Conservation (phyloP, 106 monocot species). For the Xerophyta viscosa region DNA sequence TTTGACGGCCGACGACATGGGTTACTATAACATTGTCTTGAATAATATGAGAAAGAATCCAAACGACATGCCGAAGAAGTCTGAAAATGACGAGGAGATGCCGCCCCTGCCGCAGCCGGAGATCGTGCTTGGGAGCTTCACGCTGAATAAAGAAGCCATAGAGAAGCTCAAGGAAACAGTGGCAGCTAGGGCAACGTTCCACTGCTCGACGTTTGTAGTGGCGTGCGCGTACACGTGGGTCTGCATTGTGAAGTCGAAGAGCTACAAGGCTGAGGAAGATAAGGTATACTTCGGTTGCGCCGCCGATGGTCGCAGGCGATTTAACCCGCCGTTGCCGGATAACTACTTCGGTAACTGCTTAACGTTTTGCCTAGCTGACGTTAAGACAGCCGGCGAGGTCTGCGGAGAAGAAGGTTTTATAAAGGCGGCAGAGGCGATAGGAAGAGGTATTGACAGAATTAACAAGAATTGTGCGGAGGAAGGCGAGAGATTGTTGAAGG, state of each 20-base stretch:
- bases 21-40: neutral
- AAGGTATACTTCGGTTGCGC: too few relatives aligned
- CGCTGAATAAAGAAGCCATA: neutral
- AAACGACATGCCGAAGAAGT: too few relatives aligned
- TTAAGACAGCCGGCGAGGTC: too few relatives aligned
- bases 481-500: neutral
- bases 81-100: too few relatives aligned
- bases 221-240: slow-evolving; percentile 25
- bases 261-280: too few relatives aligned
- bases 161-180: too few relatives aligned
- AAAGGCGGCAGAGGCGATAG: slow-evolving; percentile 16
- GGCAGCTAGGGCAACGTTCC: too few relatives aligned
- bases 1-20: neutral
- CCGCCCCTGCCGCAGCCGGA: neutral
- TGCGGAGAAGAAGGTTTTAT: slow-evolving; percentile 8
- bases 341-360: too few relatives aligned
- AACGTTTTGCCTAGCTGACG: too few relatives aligned
- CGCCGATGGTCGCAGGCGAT: too few relatives aligned
- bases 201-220: slow-evolving; percentile 21
- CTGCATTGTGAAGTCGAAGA: slow-evolving; percentile 4
- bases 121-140: neutral
- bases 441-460: slow-evolving; percentile 3
- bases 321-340: too few relatives aligned
- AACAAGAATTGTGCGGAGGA: neutral
- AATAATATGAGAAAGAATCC: neutral